Base-by-base conservation (phyloP, 1,139 yeast species). In the Blastobotrys capitulatus region DNA sequence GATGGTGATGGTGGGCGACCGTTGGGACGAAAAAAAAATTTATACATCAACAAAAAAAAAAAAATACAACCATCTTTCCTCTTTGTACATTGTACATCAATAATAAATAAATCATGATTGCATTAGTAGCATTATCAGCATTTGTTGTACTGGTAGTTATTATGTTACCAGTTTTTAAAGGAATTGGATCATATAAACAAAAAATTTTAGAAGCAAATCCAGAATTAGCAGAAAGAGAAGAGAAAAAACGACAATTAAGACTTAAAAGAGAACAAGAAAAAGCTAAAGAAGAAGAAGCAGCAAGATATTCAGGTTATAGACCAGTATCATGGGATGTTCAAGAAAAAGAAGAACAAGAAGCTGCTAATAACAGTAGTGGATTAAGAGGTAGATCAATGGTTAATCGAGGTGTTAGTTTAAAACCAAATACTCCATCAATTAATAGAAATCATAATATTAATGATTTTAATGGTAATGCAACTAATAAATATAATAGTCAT, bases 171-270 rank as follows among this genome's bases (percentile, higher is more conserved):
- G 54, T 52, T 6, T 22, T 50, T 32, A 52, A 50, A 16, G 54
- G 52, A 6, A 52, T 52, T 20, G 54, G 54, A 10, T 52, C 54
- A 8, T 52, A 52, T 42, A 52, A 50, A 29, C 38, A 38, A 25
- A 48, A 34, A 8, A 41, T 42, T 12, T 12, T 39, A 27, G 36
- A 37, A 19, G 50, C 44, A 20, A 49, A 35, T 38, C 49, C 49
- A 25, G 46, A 46, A 15, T 38, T 46, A 22, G 46, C 45, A 29
- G 49, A 26, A 22, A 41, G 49, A 19, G 39, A 36, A 32, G 42
- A 44, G 16, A 38, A 44, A 10, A 40, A 41, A 36, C 46, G 45
- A 16, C 38, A 36, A 10, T 35, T 39, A n/a, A 18, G 43, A 44
- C 42, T 47, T 16, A 38, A 50, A 42, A 38, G 48, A 43, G 34